phyloP scores from a whole-genome alignment of 768 basidiomycete genomes.

The Amyloporia xantha region DNA sequence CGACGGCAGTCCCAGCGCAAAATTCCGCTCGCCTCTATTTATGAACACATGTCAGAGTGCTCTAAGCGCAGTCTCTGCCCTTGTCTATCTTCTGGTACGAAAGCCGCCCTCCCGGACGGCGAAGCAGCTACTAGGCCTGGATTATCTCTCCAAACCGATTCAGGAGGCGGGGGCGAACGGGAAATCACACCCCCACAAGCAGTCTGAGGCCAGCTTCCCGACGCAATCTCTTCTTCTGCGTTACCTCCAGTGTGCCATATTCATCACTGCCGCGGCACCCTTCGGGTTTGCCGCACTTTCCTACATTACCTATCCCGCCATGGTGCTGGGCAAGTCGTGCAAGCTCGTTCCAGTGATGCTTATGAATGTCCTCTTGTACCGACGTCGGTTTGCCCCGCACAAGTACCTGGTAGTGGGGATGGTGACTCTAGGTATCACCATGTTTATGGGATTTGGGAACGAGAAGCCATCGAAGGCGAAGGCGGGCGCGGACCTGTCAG shows the following conservation, averaged over 20 bases:
- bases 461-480: conserved; percentile 38
- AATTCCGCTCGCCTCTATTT: conserved; percentile 82
- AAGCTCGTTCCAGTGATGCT: conserved; percentile 98
- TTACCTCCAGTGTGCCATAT: conserved; percentile 79
- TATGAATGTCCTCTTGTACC: conserved; percentile 95
- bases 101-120: conserved; percentile 48
- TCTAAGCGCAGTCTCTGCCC: conserved; percentile 67
- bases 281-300: conserved; percentile 94
- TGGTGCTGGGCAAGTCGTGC: conserved; percentile 98
- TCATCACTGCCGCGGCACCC: conserved; percentile 88
- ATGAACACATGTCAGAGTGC: conserved; percentile 81
- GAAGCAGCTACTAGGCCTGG: conserved; percentile 56
- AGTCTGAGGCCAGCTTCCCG: conserved; percentile 26
- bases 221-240: conserved; percentile 49
- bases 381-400: conserved; percentile 85
- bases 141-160: conserved; percentile 25
- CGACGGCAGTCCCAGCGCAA: conserved; percentile 54
- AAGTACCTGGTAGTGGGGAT: conserved; percentile 94
- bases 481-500: conserved; percentile 28
- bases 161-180: too few species aligned
- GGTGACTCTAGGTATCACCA: conserved; percentile 85
- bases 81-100: conserved; percentile 67
- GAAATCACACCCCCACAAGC: too few species aligned
- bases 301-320: conserved; percentile 96
- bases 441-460: conserved; percentile 88